Conservation (phyloP, 306 rosid species). For the Dalbergia oliveri region DNA sequence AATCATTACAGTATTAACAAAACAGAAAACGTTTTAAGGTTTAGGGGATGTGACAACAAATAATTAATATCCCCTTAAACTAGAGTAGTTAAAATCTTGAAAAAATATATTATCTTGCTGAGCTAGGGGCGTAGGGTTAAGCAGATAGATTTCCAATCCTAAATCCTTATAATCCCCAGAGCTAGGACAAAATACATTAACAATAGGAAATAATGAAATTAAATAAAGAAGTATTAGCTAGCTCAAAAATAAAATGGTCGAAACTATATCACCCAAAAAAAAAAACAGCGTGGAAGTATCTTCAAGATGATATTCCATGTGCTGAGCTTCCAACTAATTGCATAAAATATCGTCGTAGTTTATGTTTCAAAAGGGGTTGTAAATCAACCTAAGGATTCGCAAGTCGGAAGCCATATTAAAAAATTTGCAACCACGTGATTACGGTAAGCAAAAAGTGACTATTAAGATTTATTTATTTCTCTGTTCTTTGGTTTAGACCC, state of each 20-base stretch:
- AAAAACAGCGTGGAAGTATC: not conserved
- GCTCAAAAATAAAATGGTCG: not conserved
- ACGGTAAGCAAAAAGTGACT: slow-evolving; percentile 25
- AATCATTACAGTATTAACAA: not conserved
- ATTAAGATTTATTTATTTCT: not conserved
- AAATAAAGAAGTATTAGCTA: not conserved
- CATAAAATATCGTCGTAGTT: slow-evolving; percentile 39
- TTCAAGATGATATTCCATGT: slow-evolving; percentile 55
- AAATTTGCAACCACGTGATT: slow-evolving; percentile 51
- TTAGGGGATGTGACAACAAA: not conserved
- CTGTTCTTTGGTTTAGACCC: slow-evolving; percentile 5
- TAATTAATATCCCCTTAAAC: not conserved
- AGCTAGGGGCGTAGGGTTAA: not conserved
- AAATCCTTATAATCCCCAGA: not conserved
- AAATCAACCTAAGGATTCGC: slow-evolving; percentile 54
- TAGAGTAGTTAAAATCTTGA: not conserved
- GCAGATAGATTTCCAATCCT: not conserved
- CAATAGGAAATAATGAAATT: not conserved
- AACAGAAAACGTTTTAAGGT: not conserved
- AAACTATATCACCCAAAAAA: not conserved
- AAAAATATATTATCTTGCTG: not conserved
- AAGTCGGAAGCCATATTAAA: slow-evolving; percentile 9
- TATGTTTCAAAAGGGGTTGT: slow-evolving; percentile 43
- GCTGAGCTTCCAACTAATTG: slow-evolving; percentile 53
- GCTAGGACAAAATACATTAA: not conserved